Conservation (phyloP, 2,329 filamentous ascomycete species). For the Onygena corvina region DNA sequence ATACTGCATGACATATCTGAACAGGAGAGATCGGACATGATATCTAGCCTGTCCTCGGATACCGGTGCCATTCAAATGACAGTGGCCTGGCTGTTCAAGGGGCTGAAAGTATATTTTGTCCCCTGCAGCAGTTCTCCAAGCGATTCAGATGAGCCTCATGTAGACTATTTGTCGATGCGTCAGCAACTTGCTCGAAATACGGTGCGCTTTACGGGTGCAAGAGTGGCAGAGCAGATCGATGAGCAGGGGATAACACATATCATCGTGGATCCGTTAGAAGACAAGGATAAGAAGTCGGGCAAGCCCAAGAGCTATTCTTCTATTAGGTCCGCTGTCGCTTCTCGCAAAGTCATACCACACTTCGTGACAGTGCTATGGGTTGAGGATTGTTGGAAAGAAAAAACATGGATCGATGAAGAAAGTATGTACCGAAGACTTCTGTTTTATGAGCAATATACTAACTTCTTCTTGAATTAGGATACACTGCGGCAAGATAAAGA, state of each 20-base stretch:
- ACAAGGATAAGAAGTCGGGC: slow-evolving; percentile 32
- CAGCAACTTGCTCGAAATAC: slow-evolving; percentile 43
- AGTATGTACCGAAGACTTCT: slow-evolving; percentile 21
- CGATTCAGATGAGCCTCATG: not conserved
- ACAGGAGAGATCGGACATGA: not conserved
- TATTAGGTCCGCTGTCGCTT: slow-evolving; percentile 23
- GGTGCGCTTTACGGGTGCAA: slow-evolving; percentile 58
- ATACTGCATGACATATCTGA: not conserved
- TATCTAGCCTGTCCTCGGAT: slow-evolving; percentile 39
- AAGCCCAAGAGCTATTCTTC: slow-evolving; percentile 34
- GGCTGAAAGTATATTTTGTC: slow-evolving; percentile 36
- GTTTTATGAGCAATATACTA: not conserved
- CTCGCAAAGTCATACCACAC: slow-evolving; percentile 45
- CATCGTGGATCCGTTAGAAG: slow-evolving; percentile 36
- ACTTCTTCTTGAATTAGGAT: too few species aligned
- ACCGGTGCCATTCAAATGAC: slow-evolving; percentile 27
- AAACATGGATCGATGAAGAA: slow-evolving; percentile 70
- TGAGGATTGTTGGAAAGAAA: slow-evolving; percentile 65
- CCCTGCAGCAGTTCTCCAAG: slow-evolving; percentile 6
- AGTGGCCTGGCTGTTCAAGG: slow-evolving; percentile 40
- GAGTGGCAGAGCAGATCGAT: slow-evolving; percentile 40
- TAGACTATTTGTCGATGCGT: slow-evolving; percentile 17
- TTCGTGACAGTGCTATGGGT: slow-evolving; percentile 63
- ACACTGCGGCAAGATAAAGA: too few species aligned
- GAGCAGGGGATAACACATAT: slow-evolving; percentile 58